phyloP scores from a whole-genome alignment of 768 basidiomycete genomes.

The Daedaleopsis sinensis region DNA sequence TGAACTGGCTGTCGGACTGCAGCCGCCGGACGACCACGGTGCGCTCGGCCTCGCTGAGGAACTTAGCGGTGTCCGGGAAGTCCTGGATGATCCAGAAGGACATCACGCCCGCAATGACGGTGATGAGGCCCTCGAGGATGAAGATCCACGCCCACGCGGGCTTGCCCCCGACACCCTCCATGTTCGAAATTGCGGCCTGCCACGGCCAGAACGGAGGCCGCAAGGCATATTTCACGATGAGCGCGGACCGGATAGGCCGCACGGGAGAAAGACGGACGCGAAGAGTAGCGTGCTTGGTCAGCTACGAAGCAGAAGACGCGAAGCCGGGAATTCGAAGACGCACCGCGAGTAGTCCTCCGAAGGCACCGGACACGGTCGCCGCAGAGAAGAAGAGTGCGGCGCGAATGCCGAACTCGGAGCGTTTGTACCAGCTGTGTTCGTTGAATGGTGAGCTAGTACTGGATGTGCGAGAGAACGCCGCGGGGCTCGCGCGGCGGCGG shows the following conservation, averaged over 20 bases:
- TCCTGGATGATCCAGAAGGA: slow-evolving; percentile 84
- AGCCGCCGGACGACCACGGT: slow-evolving; percentile 66
- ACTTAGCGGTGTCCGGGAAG: slow-evolving; percentile 81
- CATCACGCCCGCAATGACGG: slow-evolving; percentile 61
- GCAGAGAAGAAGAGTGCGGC: slow-evolving; percentile 54
- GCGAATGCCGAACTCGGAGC: slow-evolving; percentile 72
- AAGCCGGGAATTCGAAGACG: slow-evolving; percentile 13
- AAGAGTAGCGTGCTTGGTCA: not conserved
- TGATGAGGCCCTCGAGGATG: slow-evolving; percentile 71
- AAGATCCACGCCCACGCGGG: slow-evolving; percentile 75
- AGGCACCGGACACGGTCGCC: slow-evolving; percentile 82
- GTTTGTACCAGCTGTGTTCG: slow-evolving; percentile 58
- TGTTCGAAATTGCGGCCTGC: slow-evolving; percentile 65
- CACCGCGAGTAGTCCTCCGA: slow-evolving; percentile 75
- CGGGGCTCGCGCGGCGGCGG: not conserved
- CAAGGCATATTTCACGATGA: not conserved
- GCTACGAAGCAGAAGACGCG: not conserved
- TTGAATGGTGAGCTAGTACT: slow-evolving; percentile 9
- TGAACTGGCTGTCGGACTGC: slow-evolving; percentile 69
- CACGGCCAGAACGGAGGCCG: not conserved
- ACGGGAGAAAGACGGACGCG: no score
- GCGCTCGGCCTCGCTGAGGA: slow-evolving; percentile 72
- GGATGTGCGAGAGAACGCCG: slow-evolving; percentile 15
- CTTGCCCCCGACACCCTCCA: slow-evolving; percentile 72
- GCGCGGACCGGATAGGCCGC: not conserved